Conservation (phyloP, 371 early-diverging fungal genomes). For the Rhizopus delemar region DNA sequence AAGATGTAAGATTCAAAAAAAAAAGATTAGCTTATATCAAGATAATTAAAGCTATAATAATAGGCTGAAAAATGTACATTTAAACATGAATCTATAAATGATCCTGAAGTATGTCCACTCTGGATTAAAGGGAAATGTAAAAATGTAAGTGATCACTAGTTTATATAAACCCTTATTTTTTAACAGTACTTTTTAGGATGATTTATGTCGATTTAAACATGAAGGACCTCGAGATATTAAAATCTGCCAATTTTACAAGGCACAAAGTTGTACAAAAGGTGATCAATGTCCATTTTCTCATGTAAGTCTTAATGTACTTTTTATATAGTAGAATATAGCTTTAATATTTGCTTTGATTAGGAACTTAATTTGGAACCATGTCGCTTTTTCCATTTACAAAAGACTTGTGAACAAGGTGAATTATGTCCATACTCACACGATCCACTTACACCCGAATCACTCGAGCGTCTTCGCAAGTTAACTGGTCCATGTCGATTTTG, state of each 20-base stretch:
- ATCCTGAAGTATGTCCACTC: neutral
- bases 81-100: constrained; percentile 12
- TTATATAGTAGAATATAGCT: neutral
- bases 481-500: constrained; percentile 42
- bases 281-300: constrained; percentile 34
- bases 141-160: constrained; percentile 1
- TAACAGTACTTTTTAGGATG: constrained; percentile 13
- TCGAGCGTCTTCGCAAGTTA: constrained; percentile 17
- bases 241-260: constrained; percentile 35
- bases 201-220: constrained; percentile 27
- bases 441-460: constrained; percentile 13
- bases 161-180: neutral
- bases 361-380: constrained; percentile 40
- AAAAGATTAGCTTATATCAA: neutral
- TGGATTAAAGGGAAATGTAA: constrained; percentile 3
- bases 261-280: constrained; percentile 27
- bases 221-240: constrained; percentile 9
- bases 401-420: constrained; percentile 22
- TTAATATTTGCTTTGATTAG: constrained; percentile 11
- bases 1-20: constrained; percentile 9
- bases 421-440: constrained; percentile 39
- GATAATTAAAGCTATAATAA: neutral
- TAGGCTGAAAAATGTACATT: constrained; percentile 22
- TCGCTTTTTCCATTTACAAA: constrained; percentile 36
- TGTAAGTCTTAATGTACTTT: constrained; percentile 19